phyloP scores from a whole-genome alignment of 1,284 basidiomycete species.

The Albatrellus sp. region DNA sequence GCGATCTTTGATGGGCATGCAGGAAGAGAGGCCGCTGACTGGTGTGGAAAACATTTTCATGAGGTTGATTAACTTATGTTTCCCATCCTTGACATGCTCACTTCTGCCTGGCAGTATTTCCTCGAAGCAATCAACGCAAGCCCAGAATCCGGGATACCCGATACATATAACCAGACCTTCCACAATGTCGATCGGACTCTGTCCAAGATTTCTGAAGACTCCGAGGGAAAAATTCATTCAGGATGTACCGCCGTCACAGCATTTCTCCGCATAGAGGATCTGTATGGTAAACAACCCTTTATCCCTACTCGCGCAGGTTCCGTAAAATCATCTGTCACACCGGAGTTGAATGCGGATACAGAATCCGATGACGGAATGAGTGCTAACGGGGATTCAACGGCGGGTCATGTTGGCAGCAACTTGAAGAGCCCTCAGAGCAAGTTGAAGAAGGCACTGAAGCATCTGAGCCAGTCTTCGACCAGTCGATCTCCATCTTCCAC shows the following conservation, averaged over 20 bases:
- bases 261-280: slow-evolving; percentile 89
- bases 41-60: slow-evolving; percentile 96
- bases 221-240: slow-evolving; percentile 84
- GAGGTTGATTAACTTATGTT: slow-evolving; percentile 41
- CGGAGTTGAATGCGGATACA: background rate
- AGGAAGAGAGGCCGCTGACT: slow-evolving; percentile 96
- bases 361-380: no score
- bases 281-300: slow-evolving; percentile 55
- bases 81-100: slow-evolving; percentile 2
- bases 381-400: slow-evolving; percentile 5
- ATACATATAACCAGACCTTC: slow-evolving; percentile 88
- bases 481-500: slow-evolving; percentile 25
- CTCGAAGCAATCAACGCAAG: slow-evolving; percentile 32
- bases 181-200: slow-evolving; percentile 81
- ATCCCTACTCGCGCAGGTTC: slow-evolving; percentile 13
- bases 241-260: slow-evolving; percentile 98
- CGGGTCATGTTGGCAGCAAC: slow-evolving; percentile 10
- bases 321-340: slow-evolving; percentile 7
- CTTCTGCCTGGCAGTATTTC: slow-evolving; percentile 15
- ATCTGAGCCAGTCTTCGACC: slow-evolving; percentile 19
- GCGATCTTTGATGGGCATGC: slow-evolving; percentile 98
- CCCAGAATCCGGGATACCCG: slow-evolving; percentile 60
- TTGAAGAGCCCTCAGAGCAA: slow-evolving; percentile 29
- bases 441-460: slow-evolving; percentile 46
- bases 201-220: slow-evolving; percentile 71